Evolutionary conservation across 169 alveolate species (phyloP), one percentile per base, ranked within the genome.

Genomic region (Theileria luwenshuni): DNA sequence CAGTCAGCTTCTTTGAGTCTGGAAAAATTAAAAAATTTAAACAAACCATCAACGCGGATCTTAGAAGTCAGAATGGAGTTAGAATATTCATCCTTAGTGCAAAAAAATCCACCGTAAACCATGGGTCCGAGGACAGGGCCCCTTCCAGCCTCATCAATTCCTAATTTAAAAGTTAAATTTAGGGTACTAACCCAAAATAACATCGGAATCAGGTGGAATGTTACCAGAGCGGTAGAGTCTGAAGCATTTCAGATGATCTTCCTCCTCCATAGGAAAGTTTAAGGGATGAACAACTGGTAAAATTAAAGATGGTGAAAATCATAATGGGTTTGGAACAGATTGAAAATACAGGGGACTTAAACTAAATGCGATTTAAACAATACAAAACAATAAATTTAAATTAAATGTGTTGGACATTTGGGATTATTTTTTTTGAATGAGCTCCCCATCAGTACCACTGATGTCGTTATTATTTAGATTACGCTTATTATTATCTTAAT

Each of bases 81-180:
- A 35, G 48, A 61, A 49, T 89, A 91, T 58, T 69, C 83, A 35
- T 76, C 92, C 12, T 75, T 86, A 3, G 97, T 94, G 91, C 99
- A 97, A 67, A 75, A 94, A 52, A 96, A 93, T 69, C 98, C 93
- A 10, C 97, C 98, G 89, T 95, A 97, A 38, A 97, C 99, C 99
- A 97, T 96, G 21, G 99, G 99, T 8, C 99, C 99, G 58, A 97
- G 76, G 15, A 97, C 99, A 23, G 99, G 99, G 8, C 99, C 99
- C 77, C 99, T 83, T 8, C 99, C 99, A 13, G 99, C 99, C 72
- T 97, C 99, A 84, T 97, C 99, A 52, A 97, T 95, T 47, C 99
- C 99, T 75, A 94, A 21, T 19, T 0, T n/a, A 5, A 15, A 27
- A 38, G 27, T 7, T 27, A 19, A 64, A 30, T 52, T 2, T 19